Evolutionary conservation across 106 monocot genomes (phyloP), one percentile per base, ranked within the genome.

Genomic region (Allium sativum): DNA sequence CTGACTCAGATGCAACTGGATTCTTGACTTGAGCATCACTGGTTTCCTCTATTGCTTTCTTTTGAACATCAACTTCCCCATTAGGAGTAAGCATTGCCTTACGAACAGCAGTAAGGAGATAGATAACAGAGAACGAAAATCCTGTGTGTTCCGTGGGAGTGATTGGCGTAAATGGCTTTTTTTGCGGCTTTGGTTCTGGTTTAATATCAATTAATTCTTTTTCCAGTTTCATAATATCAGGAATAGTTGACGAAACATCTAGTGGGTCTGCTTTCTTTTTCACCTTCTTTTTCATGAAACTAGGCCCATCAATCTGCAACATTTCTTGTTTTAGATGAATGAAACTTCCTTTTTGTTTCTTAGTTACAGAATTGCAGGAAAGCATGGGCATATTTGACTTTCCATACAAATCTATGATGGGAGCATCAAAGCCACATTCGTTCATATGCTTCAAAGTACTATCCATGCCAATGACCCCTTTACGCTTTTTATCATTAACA

Each of bases 41-140:
- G 51, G 59, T 78, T 77, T 67, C 64, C 20, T 17, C 47, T 20
- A 47, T 64, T 6, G 57, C 62, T 10, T 54, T 59, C 60, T 65
- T 67, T 48, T 58, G 68, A 17, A 56, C 57, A 45, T 56, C 54
- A 42, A 31, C 31, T 64, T 90, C 90, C 8, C 59, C 55, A 53
- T n/a, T 18, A 52, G 67, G 44, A 68, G 75, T 84, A 62, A 76
- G 68, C 81, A 98, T 79, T 12, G 87, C 96, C 69, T 82, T 91
- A 12, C 87, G 53, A 12, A 98, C 66, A 21, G 96, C 87, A 53
- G 91, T 78, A 62, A 98, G 80, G 63, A 98, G 91, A 80, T 98
- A 91, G 21, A 98, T 73, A 58, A 98, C 78, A 17, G 96, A 98
- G 73, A 98, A 98, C 42, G 96, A 98, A 78, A 98, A 98, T 8